Base-by-base conservation (phyloP, 495 filamentous ascomycete genomes). In the Oleoguttula mirabilis region DNA sequence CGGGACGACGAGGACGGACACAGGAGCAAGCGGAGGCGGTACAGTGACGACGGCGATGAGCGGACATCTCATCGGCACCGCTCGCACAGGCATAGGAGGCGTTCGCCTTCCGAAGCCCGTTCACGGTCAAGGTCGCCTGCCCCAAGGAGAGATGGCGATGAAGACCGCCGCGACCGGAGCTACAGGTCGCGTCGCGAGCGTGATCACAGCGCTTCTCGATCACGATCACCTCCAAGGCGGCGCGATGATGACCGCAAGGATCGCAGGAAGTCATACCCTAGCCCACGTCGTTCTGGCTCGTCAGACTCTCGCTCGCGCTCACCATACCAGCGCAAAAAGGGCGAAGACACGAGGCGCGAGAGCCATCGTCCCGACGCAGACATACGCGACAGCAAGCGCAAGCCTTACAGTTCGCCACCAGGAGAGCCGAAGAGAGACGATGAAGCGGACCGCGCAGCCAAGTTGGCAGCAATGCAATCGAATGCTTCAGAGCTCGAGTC, bases 391-490 rank as follows among this genome's bases (percentile, higher is more conserved):
- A 30, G 27, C 8, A 47, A 39, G 14, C 31, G 20, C 1, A 52
- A 52, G 17, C 34, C 39, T 10, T 52, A 47, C 30, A 39, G 7
- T 5, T 52, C 43, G 10, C 44, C 50, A 14, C 50, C 39, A 4
- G 32, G 37, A 8, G 45, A 44, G 6, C 3, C 20, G 8, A 41
- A 42, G 34, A 12, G 21, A 3, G 58, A 63, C 8, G 55, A 56
- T 2, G 63, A 68, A 25, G 64, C 69, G 12, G 76, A 81, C 44
- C 73, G 72, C 2, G 73, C 71, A 6, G 65, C 70, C 15, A 88
- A 82, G 55, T 66, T 96, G 3, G 84, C 82, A 14, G 82, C 79
- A 24, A 98, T 98, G 90, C 83, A 86, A 54, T 70, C 73, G 19
- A 84, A 83, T 40, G 90, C 90, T n/a, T 67, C 68, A 2, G 73